Conservation (phyloP, 2,329 filamentous ascomycete species). For the Coniochaeta hoffmannii region DNA sequence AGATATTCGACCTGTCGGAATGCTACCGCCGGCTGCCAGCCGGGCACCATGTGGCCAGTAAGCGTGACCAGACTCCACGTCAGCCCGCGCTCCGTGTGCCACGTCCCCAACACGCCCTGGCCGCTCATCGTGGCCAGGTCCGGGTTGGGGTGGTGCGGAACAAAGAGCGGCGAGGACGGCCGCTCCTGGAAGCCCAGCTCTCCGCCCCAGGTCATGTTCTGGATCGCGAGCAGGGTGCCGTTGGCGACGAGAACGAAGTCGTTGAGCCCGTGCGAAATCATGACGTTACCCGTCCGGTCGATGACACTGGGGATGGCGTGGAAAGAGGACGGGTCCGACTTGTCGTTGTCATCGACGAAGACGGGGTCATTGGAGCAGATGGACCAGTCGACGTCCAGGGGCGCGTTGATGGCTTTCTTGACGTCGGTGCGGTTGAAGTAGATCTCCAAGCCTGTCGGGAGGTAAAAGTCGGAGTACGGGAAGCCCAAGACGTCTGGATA, state of each 20-base stretch:
- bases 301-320: slow-evolving; percentile 61
- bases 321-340: slow-evolving; percentile 44
- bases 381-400: slow-evolving; percentile 46
- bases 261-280: slow-evolving; percentile 63
- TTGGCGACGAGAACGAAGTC: slow-evolving; percentile 62
- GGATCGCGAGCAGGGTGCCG: slow-evolving; percentile 62
- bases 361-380: slow-evolving; percentile 17
- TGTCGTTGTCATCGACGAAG: slow-evolving; percentile 36
- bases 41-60: slow-evolving; percentile 58
- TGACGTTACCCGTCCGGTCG: slow-evolving; percentile 61
- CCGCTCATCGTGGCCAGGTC: slow-evolving; percentile 19
- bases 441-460: slow-evolving; percentile 50
- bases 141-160: slow-evolving; percentile 53
- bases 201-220: slow-evolving; percentile 75
- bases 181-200: slow-evolving; percentile 57
- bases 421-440: slow-evolving; percentile 67
- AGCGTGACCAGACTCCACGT: slow-evolving; percentile 59
- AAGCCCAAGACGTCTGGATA: slow-evolving; percentile 54
- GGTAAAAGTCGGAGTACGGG: slow-evolving; percentile 54
- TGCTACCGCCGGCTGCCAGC: slow-evolving; percentile 60
- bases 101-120: slow-evolving; percentile 59
- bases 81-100: slow-evolving; percentile 65
- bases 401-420: slow-evolving; percentile 61
- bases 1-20: slow-evolving; percentile 68
- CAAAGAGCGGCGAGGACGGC: slow-evolving; percentile 56